Evolutionary conservation across 306 rosid species (phyloP).

Genomic region (Dryas drummondii): DNA sequence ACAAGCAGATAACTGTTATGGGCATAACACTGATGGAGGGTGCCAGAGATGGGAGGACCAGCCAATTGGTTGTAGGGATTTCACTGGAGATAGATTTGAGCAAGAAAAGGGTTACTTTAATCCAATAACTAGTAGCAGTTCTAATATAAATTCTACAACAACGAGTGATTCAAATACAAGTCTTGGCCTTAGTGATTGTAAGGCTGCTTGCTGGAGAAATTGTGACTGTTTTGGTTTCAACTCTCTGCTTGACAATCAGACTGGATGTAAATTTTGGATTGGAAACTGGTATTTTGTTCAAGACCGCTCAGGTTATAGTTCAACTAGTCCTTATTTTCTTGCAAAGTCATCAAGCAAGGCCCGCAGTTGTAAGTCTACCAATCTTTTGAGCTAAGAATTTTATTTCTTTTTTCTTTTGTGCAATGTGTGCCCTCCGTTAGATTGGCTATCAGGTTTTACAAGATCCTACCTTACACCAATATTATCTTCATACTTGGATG

Average conservation of each 20-base stretch:
- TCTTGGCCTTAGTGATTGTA: slow-evolving; percentile 9
- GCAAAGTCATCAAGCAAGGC: not conserved
- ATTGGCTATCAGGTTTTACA: not conserved
- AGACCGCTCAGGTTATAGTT: not conserved
- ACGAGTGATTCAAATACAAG: not conserved
- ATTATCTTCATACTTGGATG: no score
- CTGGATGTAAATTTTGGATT: slow-evolving; percentile 17
- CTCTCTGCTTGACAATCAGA: not conserved
- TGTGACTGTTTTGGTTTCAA: slow-evolving; percentile 18
- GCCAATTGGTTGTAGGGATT: not conserved
- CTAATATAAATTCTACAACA: not conserved
- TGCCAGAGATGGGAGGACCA: not conserved
- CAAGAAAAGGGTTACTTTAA: not conserved
- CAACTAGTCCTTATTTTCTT: not conserved
- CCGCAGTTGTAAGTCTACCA: not conserved
- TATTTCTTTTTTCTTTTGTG: no score
- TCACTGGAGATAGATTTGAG: not conserved
- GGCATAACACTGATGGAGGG: not conserved
- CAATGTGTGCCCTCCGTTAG: no score
- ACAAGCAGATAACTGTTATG: not conserved
- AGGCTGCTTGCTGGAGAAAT: slow-evolving; percentile 1
- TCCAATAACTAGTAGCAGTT: not conserved
- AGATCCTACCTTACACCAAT: not conserved
- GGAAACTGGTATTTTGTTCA: not conserved
- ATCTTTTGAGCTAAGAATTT: not conserved